Evolutionary conservation across 2,329 filamentous ascomycete species (phyloP).

Genomic region (Penicillium italicum): DNA sequence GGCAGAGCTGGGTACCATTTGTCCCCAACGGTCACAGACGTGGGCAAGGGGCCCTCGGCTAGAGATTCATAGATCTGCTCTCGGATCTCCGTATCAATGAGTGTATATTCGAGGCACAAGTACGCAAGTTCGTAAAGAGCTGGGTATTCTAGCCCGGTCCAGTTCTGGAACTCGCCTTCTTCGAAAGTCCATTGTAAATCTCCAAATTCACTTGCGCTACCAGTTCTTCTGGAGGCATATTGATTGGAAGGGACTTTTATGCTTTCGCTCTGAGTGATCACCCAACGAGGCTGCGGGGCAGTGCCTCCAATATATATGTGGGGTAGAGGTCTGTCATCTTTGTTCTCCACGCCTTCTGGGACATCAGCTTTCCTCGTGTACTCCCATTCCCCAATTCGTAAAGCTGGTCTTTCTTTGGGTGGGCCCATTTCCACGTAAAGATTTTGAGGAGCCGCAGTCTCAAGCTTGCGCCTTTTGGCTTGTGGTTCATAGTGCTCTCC

Average conservation of each 20-base stretch:
- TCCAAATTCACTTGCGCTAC: background rate
- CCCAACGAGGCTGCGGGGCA: conserved; percentile 5
- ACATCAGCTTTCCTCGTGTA: background rate
- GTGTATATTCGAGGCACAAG: background rate
- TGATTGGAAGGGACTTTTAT: background rate
- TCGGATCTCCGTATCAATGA: background rate
- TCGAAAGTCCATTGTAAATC: background rate
- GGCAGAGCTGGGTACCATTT: conserved; percentile 4
- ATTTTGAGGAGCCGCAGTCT: no score
- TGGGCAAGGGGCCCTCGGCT: background rate
- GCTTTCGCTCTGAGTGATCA: background rate
- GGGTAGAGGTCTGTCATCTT: background rate
- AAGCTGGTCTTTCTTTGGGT: background rate
- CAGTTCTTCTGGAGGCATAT: background rate
- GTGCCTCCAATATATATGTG: background rate
- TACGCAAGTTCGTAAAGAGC: conserved; percentile 2
- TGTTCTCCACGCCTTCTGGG: background rate
- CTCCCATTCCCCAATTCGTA: background rate
- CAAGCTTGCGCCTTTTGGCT: background rate
- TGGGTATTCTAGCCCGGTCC: background rate
- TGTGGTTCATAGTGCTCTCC: background rate
- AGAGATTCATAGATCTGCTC: background rate
- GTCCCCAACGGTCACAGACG: background rate
- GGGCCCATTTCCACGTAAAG: background rate
- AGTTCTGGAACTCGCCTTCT: background rate